phyloP scores from a whole-genome alignment of 257 asterid genomes.

The Cruciata laevipes region DNA sequence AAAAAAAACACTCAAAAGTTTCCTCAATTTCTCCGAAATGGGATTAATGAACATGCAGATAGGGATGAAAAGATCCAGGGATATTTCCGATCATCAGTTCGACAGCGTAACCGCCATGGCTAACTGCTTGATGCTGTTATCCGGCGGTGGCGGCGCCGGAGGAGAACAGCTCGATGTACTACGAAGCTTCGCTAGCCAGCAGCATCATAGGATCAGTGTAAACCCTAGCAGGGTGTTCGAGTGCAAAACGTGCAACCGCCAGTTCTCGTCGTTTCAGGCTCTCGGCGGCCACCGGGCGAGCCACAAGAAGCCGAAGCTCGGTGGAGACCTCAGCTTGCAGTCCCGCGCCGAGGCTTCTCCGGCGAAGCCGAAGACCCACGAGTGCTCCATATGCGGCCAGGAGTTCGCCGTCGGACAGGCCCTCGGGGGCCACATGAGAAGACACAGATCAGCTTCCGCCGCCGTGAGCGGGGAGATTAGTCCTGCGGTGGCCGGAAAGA shows the following conservation, averaged over 20 bases:
- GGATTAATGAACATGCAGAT: slow-evolving; percentile 8
- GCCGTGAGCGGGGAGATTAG: not conserved
- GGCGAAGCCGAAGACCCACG: slow-evolving; percentile 28
- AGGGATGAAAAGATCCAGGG: slow-evolving; percentile 22
- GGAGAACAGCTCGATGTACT: not conserved
- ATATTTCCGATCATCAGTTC: slow-evolving; percentile 4
- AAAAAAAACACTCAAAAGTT: not conserved
- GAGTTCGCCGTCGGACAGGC: slow-evolving; percentile 37
- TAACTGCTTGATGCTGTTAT: slow-evolving; percentile 26
- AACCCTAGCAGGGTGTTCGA: slow-evolving; percentile 27
- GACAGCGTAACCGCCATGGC: slow-evolving; percentile 27
- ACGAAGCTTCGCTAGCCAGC: not conserved
- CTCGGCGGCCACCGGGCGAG: slow-evolving; percentile 43
- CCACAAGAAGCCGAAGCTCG: slow-evolving; percentile 32
- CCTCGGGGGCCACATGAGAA: slow-evolving; percentile 42
- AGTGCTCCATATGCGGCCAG: slow-evolving; percentile 34
- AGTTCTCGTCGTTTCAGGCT: slow-evolving; percentile 38
- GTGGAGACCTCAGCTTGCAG: slow-evolving; percentile 17
- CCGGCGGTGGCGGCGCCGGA: slow-evolving; percentile 6
- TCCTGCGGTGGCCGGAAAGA: slow-evolving; percentile 8
- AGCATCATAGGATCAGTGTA: not conserved
- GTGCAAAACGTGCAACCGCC: slow-evolving; percentile 37
- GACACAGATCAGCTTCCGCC: slow-evolving; percentile 20
- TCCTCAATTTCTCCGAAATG: not conserved
- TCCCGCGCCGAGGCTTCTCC: slow-evolving; percentile 12